A percentile compares a stretch with the other conserved stretches of the same genome.
Evolutionary conservation across 2,329 filamentous ascomycete species (phyloP).

Genomic region (Alternaria gaisen): DNA sequence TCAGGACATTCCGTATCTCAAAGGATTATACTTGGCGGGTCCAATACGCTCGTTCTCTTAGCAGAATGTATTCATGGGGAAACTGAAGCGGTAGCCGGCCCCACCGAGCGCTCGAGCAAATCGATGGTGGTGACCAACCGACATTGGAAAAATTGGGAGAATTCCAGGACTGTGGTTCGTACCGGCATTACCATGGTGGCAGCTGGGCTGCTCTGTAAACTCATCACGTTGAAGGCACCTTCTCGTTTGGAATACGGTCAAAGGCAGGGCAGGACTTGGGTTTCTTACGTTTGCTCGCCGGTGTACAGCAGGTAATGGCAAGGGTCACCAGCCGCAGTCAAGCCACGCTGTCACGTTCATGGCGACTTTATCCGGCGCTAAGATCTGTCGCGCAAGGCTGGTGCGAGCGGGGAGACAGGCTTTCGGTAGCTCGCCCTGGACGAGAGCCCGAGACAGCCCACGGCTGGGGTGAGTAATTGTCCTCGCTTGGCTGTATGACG

Average conservation of each 20-base stretch:
- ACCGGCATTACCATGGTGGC: not conserved
- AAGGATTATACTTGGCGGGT: conserved; percentile 11
- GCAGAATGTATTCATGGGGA: conserved; percentile 10
- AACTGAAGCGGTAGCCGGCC: conserved; percentile 16
- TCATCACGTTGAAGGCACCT: not conserved
- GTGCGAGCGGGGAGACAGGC: conserved; percentile 28
- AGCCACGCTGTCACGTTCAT: conserved; percentile 38
- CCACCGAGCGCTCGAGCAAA: conserved; percentile 7
- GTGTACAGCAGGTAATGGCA: conserved; percentile 25
- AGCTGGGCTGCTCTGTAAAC: not conserved
- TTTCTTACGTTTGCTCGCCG: conserved; percentile 23
- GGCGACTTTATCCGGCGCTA: conserved; percentile 36
- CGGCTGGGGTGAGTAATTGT: conserved; percentile 24
- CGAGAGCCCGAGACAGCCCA: conserved; percentile 26
- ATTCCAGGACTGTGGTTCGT: not conserved
- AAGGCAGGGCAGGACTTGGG: conserved; percentile 29
- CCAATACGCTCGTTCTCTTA: conserved; percentile 8
- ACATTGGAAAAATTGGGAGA: not conserved
- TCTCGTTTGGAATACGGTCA: conserved; percentile 8
- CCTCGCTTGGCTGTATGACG: conserved; percentile 30
- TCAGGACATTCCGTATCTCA: not conserved
- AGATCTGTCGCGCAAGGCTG: conserved; percentile 27
- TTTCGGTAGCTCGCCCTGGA: conserved; percentile 31
- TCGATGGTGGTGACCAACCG: not conserved
- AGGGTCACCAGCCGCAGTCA: conserved; percentile 42